Evolutionary conservation across 169 alveolate species (phyloP).

Genomic region (Plasmodium gaboni): DNA sequence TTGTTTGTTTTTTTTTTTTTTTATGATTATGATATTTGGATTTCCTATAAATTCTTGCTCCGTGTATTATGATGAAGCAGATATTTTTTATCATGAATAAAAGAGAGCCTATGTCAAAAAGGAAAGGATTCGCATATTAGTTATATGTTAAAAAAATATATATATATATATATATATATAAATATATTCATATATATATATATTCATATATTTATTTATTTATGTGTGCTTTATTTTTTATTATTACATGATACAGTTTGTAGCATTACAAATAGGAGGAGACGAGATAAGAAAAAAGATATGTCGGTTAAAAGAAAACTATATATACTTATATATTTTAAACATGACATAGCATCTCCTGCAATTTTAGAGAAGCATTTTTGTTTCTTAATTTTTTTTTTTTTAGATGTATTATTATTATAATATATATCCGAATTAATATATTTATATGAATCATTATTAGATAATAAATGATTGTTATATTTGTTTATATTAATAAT

Average conservation of each 20-base stretch:
- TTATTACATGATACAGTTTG: slow-evolving; percentile 14
- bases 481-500: no score
- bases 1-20: background rate
- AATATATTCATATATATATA: background rate
- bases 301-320: slow-evolving; percentile 56
- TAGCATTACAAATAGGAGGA: slow-evolving; percentile 20
- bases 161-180: background rate
- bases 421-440: background rate
- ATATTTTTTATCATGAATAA: slow-evolving; percentile 28
- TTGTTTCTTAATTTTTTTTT: background rate
- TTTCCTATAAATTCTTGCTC: slow-evolving; percentile 38
- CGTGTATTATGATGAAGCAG: slow-evolving; percentile 60
- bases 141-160: background rate
- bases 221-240: background rate
- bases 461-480: no score
- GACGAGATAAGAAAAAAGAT: slow-evolving; percentile 13
- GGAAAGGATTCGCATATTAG: background rate
- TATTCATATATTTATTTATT: no score
- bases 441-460: no score
- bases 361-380: slow-evolving; percentile 18
- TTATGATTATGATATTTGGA: slow-evolving; percentile 23
- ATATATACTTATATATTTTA: slow-evolving; percentile 50
- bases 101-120: slow-evolving; percentile 2
- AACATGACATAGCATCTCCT: slow-evolving; percentile 71
- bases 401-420: background rate